A percentile compares a stretch with the other conserved stretches of the same genome.
Conservation (phyloP, 805 yeast species). For the Candida cerambycidarum region DNA sequence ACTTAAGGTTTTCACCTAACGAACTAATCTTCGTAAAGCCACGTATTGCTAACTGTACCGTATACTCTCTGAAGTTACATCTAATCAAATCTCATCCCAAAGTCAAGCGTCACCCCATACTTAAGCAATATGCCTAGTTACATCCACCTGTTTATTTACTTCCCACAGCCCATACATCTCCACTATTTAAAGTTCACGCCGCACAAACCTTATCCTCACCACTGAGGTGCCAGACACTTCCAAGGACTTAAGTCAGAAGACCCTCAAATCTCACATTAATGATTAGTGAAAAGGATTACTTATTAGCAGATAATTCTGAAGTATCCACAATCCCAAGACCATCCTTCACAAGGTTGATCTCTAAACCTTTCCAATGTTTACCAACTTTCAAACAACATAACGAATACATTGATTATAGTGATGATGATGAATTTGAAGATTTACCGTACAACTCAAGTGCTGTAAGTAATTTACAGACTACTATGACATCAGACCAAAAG, state of each 20-base stretch:
- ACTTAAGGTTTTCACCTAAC: too few relatives aligned
- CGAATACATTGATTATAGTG: slow-evolving; percentile 7
- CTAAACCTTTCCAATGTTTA: slow-evolving; percentile 26
- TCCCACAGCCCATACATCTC: too few relatives aligned
- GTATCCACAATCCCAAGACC: slow-evolving; percentile 21
- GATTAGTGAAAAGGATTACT: slow-evolving; percentile 18
- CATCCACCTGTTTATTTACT: too few relatives aligned
- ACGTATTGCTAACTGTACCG: too few relatives aligned
- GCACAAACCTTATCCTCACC: too few relatives aligned
- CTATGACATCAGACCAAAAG: slow-evolving; percentile 56
- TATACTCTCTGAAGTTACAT: too few relatives aligned
- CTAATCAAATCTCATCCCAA: too few relatives aligned
- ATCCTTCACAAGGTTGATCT: slow-evolving; percentile 18
- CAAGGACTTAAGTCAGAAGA: neutral
- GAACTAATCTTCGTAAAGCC: too few relatives aligned
- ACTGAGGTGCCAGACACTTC: neutral
- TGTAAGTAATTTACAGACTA: slow-evolving; percentile 3
- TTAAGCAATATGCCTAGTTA: too few relatives aligned
- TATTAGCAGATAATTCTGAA: slow-evolving; percentile 15
- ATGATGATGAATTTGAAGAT: slow-evolving; percentile 21
- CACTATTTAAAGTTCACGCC: too few relatives aligned
- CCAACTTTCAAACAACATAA: slow-evolving; percentile 14
- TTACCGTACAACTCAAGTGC: slow-evolving; percentile 21
- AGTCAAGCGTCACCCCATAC: too few relatives aligned
- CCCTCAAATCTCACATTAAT: neutral